Evolutionary conservation across 371 early-diverging fungal species (phyloP).

Genomic region (Rhizomucor miehei): DNA sequence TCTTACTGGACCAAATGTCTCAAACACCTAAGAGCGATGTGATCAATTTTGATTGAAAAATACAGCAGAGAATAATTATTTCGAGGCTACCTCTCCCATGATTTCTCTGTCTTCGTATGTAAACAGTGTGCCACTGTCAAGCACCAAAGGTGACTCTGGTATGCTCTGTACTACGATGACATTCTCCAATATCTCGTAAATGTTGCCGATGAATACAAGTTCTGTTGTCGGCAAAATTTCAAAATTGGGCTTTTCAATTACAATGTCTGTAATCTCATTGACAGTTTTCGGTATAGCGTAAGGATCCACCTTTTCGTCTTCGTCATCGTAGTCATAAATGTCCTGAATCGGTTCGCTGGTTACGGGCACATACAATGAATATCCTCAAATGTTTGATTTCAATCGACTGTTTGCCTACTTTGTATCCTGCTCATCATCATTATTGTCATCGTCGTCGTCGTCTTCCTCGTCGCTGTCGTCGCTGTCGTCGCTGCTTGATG

Average conservation of each 20-base stretch:
- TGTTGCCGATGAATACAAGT: conserved; percentile 59
- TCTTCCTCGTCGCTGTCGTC: background rate
- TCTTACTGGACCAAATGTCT: conserved; percentile 91
- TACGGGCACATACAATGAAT: too few relatives aligned
- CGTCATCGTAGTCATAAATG: background rate
- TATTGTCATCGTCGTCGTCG: background rate
- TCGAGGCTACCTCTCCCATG: conserved; percentile 79
- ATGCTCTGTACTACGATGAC: conserved; percentile 71
- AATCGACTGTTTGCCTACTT: background rate
- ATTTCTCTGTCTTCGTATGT: conserved; percentile 61
- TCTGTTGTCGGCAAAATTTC: conserved; percentile 54
- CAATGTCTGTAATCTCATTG: conserved; percentile 60
- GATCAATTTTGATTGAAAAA: too few relatives aligned
- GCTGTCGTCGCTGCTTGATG: conserved; percentile 1
- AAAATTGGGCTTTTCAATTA: conserved; percentile 58
- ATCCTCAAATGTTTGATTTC: too few relatives aligned
- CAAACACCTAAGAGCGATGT: conserved; percentile 60
- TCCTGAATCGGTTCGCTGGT: too few relatives aligned
- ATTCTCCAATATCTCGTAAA: conserved; percentile 71
- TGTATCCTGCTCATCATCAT: background rate
- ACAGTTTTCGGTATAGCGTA: conserved; percentile 26
- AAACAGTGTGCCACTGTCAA: conserved; percentile 82
- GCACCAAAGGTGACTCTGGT: conserved; percentile 46
- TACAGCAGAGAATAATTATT: too few relatives aligned
- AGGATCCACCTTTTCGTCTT: conserved; percentile 4